Evolutionary conservation across 1,284 basidiomycete species (phyloP).

Genomic region (Vanrija sp.): DNA sequence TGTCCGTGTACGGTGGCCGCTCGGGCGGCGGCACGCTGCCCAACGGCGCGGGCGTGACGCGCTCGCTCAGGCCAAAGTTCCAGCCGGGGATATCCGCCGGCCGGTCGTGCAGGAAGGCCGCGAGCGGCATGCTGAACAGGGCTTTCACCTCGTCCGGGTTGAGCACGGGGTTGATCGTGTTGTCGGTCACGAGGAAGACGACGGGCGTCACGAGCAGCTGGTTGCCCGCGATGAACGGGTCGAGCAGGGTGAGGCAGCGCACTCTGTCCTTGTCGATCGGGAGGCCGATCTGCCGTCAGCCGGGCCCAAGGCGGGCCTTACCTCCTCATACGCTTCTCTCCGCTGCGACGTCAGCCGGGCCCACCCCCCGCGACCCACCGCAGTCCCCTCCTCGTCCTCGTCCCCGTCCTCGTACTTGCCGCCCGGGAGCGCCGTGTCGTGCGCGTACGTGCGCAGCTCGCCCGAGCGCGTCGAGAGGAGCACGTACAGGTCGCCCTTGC

Average conservation of each 20-base stretch:
- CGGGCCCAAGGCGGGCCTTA: constrained; percentile 22
- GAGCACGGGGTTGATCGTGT: constrained; percentile 61
- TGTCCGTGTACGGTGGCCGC: constrained; percentile 15
- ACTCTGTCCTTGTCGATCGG: constrained; percentile 64
- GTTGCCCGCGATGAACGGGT: constrained; percentile 69
- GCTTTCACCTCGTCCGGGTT: constrained; percentile 70
- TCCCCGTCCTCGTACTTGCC: constrained; percentile 71
- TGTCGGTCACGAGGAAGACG: constrained; percentile 71
- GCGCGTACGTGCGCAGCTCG: constrained; percentile 67
- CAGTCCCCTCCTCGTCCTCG: constrained; percentile 66
- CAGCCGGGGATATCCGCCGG: constrained; percentile 57
- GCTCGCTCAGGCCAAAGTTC: constrained; percentile 35
- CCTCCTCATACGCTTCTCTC: constrained; percentile 70
- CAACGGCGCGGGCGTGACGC: constrained; percentile 17
- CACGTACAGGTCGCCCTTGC: constrained; percentile 74
- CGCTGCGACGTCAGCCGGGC: constrained; percentile 51
- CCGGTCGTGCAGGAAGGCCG: constrained; percentile 63
- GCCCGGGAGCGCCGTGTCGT: constrained; percentile 78
- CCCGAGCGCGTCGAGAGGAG: constrained; percentile 62
- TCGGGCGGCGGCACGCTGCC: constrained; percentile 18
- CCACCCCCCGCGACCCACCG: constrained; percentile 54
- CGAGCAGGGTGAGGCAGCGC: constrained; percentile 67
- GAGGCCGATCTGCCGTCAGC: constrained; percentile 63
- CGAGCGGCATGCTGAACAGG: constrained; percentile 76
- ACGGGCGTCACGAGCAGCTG: constrained; percentile 74